phyloP scores from a whole-genome alignment of 73 alveolate species.

The Symbiodinium natans region DNA sequence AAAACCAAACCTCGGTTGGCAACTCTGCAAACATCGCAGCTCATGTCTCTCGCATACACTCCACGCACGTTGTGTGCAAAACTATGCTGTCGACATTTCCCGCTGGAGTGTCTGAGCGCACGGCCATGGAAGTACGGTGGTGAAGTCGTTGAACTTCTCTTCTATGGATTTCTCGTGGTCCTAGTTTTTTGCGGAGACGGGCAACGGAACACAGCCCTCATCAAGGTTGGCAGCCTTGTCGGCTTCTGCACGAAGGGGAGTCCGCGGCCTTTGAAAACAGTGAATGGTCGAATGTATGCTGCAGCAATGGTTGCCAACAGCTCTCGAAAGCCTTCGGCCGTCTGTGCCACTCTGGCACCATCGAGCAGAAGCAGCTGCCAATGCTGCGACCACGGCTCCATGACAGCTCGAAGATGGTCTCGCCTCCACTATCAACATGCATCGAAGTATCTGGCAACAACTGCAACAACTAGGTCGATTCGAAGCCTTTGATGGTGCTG shows the following conservation, averaged over 20 bases:
- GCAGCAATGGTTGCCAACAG: too few species aligned
- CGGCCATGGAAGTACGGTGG: conserved; percentile 73
- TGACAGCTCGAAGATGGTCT: too few species aligned
- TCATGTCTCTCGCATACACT: too few species aligned
- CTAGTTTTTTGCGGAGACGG: neutral
- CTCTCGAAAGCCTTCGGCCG: too few species aligned
- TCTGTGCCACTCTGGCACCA: too few species aligned
- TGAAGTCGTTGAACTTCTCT: conserved; percentile 80
- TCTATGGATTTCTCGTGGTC: conserved; percentile 51
- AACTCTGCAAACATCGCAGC: neutral
- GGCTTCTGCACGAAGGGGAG: neutral
- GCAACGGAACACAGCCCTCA: too few species aligned
- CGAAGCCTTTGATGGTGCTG: too few species aligned
- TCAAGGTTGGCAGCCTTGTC: neutral
- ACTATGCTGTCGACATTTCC: neutral
- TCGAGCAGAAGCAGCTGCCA: too few species aligned
- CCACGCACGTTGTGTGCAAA: neutral
- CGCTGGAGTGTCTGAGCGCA: neutral
- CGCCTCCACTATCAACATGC: too few species aligned
- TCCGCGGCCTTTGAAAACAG: neutral
- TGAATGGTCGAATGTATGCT: neutral
- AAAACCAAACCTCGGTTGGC: conserved; percentile 37
- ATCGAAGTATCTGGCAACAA: too few species aligned
- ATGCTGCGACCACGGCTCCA: too few species aligned
- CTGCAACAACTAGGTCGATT: too few species aligned